Evolutionary conservation across 495 filamentous ascomycete species (phyloP).

Genomic region (Paragyromitra xinjiangensis): DNA sequence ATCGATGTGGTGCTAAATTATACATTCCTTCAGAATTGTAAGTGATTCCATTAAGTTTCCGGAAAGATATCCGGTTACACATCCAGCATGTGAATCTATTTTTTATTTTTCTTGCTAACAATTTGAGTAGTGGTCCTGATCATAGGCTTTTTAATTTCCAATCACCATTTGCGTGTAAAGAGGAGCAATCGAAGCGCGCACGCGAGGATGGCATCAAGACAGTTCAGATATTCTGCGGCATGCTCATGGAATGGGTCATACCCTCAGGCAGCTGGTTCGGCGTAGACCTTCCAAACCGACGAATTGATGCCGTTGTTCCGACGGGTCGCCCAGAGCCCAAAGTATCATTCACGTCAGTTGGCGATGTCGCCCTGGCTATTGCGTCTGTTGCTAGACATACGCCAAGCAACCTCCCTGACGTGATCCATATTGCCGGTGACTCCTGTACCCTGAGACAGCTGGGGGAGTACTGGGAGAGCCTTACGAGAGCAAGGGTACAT

Average conservation of each 20-base stretch:
- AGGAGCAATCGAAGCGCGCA: constrained; percentile 42
- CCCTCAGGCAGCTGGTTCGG: constrained; percentile 45
- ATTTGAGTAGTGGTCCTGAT: constrained; percentile 42
- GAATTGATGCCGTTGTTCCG: constrained; percentile 43
- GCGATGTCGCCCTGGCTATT: constrained; percentile 48
- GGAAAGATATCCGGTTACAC: not conserved
- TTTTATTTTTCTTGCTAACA: not conserved
- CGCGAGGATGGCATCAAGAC: constrained; percentile 44
- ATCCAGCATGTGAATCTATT: not conserved
- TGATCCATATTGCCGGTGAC: constrained; percentile 50
- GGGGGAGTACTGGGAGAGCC: constrained; percentile 39
- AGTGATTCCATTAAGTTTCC: constrained; percentile 22
- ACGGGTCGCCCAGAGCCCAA: constrained; percentile 44
- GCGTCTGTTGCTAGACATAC: constrained; percentile 39
- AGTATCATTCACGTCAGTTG: constrained; percentile 47
- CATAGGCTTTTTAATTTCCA: constrained; percentile 44
- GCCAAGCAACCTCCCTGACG: constrained; percentile 40
- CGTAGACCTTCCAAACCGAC: constrained; percentile 45
- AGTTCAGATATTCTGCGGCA: constrained; percentile 51
- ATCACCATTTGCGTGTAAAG: constrained; percentile 44
- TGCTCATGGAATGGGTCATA: constrained; percentile 50
- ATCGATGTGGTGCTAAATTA: constrained; percentile 48
- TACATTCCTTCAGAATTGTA: constrained; percentile 54
- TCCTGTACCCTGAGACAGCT: constrained; percentile 46
- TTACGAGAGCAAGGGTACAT: constrained; percentile 36